Evolutionary conservation across 176 grass and related monocot species (phyloP), one percentile per base, ranked within the genome.

Genomic region (Aechmea fasciata): DNA sequence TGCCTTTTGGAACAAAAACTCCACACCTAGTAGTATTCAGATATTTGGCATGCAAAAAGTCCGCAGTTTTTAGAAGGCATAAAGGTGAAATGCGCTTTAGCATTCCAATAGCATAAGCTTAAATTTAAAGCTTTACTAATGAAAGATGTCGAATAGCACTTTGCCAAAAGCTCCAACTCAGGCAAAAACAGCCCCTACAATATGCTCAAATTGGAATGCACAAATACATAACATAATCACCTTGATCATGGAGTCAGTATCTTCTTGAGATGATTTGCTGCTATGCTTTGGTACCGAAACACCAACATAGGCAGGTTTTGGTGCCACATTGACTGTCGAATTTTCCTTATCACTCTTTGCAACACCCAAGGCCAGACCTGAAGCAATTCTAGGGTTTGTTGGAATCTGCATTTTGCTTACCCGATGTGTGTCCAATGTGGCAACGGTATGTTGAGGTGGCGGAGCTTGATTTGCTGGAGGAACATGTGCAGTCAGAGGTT

Each of bases 231-330:
- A 73, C 73, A 71, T 74, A 51, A 25, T 77, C 69, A 90, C 90
- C 83, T 90, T 83, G 13, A 61, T 72, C 73, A 84, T 80, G 71
- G 84, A 65, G 71, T 87, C 79, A 74, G 63, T 72, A 48, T 65
- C 75, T 83, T 49, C 17, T 63, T 77, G 81, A 73, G 80, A 53
- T 79, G 73, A 61, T 68, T 82, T 77, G 64, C 50, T 74, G 71
- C 86, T 73, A 15, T 82, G 74, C 57, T 83, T 89, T 2, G 79
- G 76, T 68, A 90, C 66, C 49, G 83, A 81, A 24, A 92, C 77
- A 52, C 89, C 92, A 71, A 92, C 70, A 76, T 92, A 97, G 65
- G 89, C 86, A 73, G 86, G 93, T 83, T 89, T 97, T 65, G 75
- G 50, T 62, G 64, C 20, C 73, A 75, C 83, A 83, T 69, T 79